These are phyloP conservation scores for Tetrapisispora iriomotensis DNA, from an alignment of 805 yeast genomes.

Conservation along the genomic window DNA sequence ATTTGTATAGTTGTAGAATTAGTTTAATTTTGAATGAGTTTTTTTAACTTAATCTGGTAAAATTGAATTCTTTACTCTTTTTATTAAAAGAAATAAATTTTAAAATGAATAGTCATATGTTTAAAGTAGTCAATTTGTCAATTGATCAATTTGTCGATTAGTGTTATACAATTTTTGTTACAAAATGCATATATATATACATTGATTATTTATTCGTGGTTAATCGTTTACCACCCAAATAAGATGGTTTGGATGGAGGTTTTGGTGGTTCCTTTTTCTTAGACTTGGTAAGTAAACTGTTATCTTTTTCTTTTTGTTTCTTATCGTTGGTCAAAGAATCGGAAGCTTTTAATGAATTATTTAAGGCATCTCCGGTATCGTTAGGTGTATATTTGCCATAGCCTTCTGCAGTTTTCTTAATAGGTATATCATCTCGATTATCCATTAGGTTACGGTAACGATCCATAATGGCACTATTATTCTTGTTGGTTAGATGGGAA, in stretches of 20 bases:
- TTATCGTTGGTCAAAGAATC: background rate
- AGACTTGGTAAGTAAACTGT: slow-evolving; percentile 5
- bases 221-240: slow-evolving; percentile 4
- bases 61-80: too few species aligned
- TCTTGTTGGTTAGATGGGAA: slow-evolving; percentile 20
- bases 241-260: slow-evolving; percentile 39
- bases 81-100: too few species aligned
- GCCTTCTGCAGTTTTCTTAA: slow-evolving; percentile 57
- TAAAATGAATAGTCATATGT: too few species aligned
- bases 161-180: too few species aligned
- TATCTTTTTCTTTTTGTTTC: background rate
- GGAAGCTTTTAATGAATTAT: background rate
- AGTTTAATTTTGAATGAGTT: background rate
- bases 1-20: slow-evolving; percentile 2
- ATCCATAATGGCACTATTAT: slow-evolving; percentile 38
- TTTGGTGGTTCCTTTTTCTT: slow-evolving; percentile 29
- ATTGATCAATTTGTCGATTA: too few species aligned
- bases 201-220: background rate
- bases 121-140: too few species aligned
- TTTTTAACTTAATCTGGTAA: too few species aligned
- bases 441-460: slow-evolving; percentile 44
- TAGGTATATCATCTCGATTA: slow-evolving; percentile 12
- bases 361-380: background rate
- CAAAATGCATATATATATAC: too few species aligned
- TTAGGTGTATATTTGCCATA: slow-evolving; percentile 65